These are phyloP conservation scores for Ophiocordyceps camponoti-leonardi DNA, from an alignment of 2,329 filamentous ascomycete genomes.

Conservation along the genomic window DNA sequence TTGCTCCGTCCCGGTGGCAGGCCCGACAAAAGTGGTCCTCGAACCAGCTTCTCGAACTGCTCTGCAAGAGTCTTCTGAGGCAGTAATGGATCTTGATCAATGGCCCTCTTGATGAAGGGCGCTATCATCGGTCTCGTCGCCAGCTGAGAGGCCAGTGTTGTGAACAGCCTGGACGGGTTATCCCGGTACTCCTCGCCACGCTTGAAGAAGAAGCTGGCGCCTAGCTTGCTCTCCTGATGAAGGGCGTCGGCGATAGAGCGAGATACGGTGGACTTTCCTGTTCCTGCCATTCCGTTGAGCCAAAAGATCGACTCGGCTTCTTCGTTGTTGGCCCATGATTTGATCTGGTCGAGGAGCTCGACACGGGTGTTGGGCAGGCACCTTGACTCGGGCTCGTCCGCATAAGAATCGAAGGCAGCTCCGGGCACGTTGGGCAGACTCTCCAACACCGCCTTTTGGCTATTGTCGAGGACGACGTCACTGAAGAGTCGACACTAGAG, in stretches of 20 bases:
- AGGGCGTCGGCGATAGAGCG: constrained; percentile 10
- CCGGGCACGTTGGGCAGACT: constrained; percentile 8
- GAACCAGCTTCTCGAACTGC: constrained; percentile 24
- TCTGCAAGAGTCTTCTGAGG: constrained; percentile 8
- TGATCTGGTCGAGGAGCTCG: constrained; percentile 11
- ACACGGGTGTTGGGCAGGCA: constrained; percentile 14
- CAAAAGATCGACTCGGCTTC: constrained; percentile 13
- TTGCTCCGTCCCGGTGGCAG: background rate
- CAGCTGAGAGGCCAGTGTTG: constrained; percentile 21
- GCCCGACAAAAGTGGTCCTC: constrained; percentile 12
- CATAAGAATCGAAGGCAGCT: constrained; percentile 16
- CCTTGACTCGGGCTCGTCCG: constrained; percentile 13
- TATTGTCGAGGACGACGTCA: background rate
- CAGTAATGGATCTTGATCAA: constrained; percentile 14
- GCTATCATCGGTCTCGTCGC: constrained; percentile 10
- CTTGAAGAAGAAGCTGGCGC: constrained; percentile 27
- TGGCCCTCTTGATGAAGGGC: constrained; percentile 8
- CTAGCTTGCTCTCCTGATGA: constrained; percentile 6
- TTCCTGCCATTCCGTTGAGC: constrained; percentile 21
- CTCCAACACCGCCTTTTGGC: constrained; percentile 7
- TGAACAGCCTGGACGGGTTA: constrained; percentile 17
- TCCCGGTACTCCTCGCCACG: constrained; percentile 20
- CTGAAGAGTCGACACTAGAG: background rate
- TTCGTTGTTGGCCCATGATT: constrained; percentile 9
- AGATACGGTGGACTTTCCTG: constrained; percentile 21